Conservation (phyloP, 352 stramenopile genomes). For the Globisporangium parvum region DNA sequence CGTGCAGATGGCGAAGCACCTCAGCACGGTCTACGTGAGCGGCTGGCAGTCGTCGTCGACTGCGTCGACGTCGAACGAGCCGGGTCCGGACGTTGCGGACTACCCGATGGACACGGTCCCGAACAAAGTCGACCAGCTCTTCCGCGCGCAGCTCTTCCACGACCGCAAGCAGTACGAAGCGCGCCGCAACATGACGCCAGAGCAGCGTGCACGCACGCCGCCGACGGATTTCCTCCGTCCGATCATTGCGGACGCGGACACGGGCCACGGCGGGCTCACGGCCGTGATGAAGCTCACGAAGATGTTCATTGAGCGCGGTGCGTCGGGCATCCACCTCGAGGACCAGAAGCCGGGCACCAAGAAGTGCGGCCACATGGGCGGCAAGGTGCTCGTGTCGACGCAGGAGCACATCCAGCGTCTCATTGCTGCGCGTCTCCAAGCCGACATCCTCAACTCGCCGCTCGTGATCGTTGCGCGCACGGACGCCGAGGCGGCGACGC, state of each 20-base stretch:
- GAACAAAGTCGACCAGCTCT: constrained; percentile 97
- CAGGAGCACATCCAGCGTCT: constrained; percentile 97
- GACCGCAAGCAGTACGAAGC: constrained; percentile 96
- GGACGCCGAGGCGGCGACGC: constrained; percentile 95
- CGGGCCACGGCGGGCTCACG: constrained; percentile 93
- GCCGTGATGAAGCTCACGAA: constrained; percentile 98
- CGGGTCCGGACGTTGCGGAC: constrained; percentile 94
- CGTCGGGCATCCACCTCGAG: constrained; percentile 97
- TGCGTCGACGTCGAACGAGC: constrained; percentile 94
- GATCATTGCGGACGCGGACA: constrained; percentile 97
- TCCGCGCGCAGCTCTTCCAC: constrained; percentile 95
- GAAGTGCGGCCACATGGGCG: constrained; percentile 99
- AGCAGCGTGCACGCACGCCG: constrained; percentile 68
- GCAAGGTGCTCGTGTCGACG: constrained; percentile 96
- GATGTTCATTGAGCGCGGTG: constrained; percentile 97
- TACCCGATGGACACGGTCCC: constrained; percentile 98
- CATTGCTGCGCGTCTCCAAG: constrained; percentile 93
- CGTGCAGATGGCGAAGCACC: constrained; percentile 92
- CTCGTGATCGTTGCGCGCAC: constrained; percentile 96
- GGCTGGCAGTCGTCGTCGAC: constrained; percentile 97
- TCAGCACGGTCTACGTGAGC: constrained; percentile 95
- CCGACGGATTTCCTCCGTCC: constrained; percentile 95
- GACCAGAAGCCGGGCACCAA: constrained; percentile 99
- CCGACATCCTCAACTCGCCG: constrained; percentile 93
- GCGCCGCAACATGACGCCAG: constrained; percentile 70